Evolutionary conservation across 306 rosid species (phyloP).

Genomic region (Prunus padus): DNA sequence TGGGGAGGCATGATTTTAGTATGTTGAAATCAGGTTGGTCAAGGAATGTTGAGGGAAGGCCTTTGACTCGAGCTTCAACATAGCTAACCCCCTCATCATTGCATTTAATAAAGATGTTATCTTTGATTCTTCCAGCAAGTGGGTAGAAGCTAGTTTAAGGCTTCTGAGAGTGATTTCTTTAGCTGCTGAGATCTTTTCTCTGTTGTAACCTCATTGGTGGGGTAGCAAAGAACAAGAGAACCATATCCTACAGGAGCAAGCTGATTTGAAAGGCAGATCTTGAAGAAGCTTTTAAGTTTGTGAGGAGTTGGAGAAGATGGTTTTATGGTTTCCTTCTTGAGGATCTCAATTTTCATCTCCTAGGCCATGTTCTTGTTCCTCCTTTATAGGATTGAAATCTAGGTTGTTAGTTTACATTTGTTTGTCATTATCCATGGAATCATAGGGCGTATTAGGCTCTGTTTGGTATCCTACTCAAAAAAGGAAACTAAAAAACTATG

Average conservation of each 20-base stretch:
- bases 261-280: slow-evolving; percentile 17
- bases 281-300: not conserved
- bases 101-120: slow-evolving; percentile 16
- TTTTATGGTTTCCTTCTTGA: slow-evolving; percentile 10
- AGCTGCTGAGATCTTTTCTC: slow-evolving; percentile 19
- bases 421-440: no score
- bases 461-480: no score
- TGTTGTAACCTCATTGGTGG: not conserved
- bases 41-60: slow-evolving; percentile 17
- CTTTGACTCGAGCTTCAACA: slow-evolving; percentile 19
- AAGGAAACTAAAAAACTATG: no score
- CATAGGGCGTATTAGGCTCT: no score
- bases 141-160: slow-evolving; percentile 45
- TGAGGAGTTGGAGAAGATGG: slow-evolving; percentile 26
- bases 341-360: slow-evolving; percentile 8
- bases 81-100: slow-evolving; percentile 23
- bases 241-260: slow-evolving; percentile 18
- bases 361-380: not conserved
- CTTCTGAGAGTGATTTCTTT: slow-evolving; percentile 39
- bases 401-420: no score
- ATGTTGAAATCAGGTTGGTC: not conserved
- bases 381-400: not conserved
- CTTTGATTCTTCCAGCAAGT: slow-evolving; percentile 38
- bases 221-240: slow-evolving; percentile 9
- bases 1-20: not conserved